These are phyloP conservation scores for Alternaria sp. DNA, from an alignment of 2,329 filamentous ascomycete species.

Conservation along the genomic window DNA sequence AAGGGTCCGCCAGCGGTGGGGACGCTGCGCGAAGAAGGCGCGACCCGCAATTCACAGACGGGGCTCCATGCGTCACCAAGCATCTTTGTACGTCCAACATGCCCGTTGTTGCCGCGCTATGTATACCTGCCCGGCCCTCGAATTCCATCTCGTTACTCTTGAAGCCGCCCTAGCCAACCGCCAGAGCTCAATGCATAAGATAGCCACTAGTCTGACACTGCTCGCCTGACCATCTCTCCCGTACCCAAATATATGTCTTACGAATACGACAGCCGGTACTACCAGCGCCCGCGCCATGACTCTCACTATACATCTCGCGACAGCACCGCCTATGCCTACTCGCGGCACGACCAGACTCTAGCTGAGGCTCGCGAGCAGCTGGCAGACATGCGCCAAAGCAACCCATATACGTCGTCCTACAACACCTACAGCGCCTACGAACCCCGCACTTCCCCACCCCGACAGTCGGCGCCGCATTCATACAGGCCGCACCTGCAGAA, in stretches of 20 bases:
- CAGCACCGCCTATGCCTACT: conserved; percentile 31
- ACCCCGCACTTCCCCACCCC: conserved; percentile 38
- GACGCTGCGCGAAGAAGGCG: conserved; percentile 10
- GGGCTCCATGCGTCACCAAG: conserved; percentile 22
- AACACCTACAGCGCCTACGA: conserved; percentile 41
- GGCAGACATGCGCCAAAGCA: conserved; percentile 36
- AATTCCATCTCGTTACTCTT: conserved; percentile 4
- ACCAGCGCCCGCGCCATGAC: conserved; percentile 35
- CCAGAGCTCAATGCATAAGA: conserved; percentile 8
- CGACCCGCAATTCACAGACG: conserved; percentile 16
- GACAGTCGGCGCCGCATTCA: conserved; percentile 25
- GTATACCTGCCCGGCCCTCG: conserved; percentile 10
- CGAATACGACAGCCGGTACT: conserved; percentile 37
- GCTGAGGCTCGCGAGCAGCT: conserved; percentile 25
- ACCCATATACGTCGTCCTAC: conserved; percentile 33
- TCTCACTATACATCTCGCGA: conserved; percentile 38
- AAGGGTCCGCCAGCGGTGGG: conserved; percentile 9
- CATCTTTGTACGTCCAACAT: conserved; percentile 18
- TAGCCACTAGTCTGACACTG: conserved; percentile 15
- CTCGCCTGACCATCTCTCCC: conserved; percentile 20
- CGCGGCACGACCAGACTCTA: conserved; percentile 27
- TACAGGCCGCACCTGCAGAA: conserved; percentile 29
- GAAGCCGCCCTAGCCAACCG: conserved; percentile 10
- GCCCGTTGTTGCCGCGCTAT: conserved; percentile 16
- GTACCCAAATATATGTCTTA: conserved; percentile 30